Percentiles rank a stretch among this genome's conserved stretches.
Conservation (phyloP, 345 rosid genomes). For the Linum trigynum region DNA sequence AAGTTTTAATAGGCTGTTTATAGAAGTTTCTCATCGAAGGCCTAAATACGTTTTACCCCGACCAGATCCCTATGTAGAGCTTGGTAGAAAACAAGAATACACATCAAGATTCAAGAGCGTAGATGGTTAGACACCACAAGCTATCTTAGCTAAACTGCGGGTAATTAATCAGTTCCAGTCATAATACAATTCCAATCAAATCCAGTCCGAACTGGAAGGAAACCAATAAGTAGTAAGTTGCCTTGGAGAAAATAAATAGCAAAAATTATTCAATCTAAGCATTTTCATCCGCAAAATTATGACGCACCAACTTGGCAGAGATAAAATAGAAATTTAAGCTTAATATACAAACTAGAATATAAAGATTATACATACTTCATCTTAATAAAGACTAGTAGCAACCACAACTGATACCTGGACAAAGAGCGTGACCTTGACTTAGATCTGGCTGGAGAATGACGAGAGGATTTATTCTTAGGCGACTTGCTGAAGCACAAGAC, state of each 20-base stretch:
- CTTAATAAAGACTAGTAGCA: background rate
- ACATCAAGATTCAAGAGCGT: background rate
- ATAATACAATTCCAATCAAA: background rate
- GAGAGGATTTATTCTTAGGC: constrained; percentile 52
- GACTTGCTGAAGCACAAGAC: constrained; percentile 51
- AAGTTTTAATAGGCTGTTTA: no score
- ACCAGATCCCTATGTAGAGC: no score
- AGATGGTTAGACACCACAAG: background rate
- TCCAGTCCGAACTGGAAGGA: background rate
- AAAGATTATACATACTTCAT: no score
- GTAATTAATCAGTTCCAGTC: no score
- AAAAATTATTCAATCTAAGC: background rate
- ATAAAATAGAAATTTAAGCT: no score
- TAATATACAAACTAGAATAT: no score
- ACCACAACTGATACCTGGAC: constrained; percentile 39
- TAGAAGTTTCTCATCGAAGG: no score
- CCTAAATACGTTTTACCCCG: no score
- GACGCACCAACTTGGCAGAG: background rate
- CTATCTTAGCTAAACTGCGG: no score
- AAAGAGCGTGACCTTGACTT: constrained; percentile 55
- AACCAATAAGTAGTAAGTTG: background rate
- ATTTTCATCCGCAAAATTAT: background rate
- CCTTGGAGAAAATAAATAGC: background rate
- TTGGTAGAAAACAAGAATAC: no score
- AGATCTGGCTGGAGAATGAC: constrained; percentile 57